Base-by-base conservation (phyloP, 192 early-diverging fungal genomes). In the Gaertneriomyces semiglobifer region DNA sequence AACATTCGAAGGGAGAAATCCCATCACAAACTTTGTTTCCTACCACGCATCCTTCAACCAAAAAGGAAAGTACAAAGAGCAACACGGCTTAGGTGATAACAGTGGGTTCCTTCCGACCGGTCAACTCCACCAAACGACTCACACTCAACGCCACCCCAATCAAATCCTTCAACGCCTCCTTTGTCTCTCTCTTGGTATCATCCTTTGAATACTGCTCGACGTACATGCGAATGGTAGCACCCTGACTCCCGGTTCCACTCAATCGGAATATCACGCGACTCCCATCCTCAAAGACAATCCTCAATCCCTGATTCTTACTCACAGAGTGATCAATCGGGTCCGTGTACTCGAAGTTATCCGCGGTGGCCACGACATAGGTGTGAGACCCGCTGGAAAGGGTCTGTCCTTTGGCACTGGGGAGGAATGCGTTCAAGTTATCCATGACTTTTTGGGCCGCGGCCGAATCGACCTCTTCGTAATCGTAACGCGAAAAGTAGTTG, bases 151-250 rank as follows among this genome's bases (percentile, higher is more conserved):
- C 93, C 51, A 88, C 83, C 58, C 89, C 76, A 72, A 99, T 93
- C 73, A 99, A 77, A 12, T 88, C 90, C 73, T 90, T 84, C 38
- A 99, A 87, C 5, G 93, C 95, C n/a, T 76, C 77, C 72, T 94
- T 92, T 7, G 90, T 88, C 16, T 92, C 89, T 39, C 71, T 60
- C 43, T 77, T 75, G 75, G 84, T 89, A 57, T 90, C 79, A 18
- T 66, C 83, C 43, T 78, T 68, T 18, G 84, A 81, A 73, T 93
- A 94, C 76, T 95, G 91, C 71, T 98, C 96, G 46, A 97, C 92
- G 69, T 98, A 98, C 39, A 98, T 79, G 64, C 96, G 89, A 38
- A 98, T 82, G 54, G 96, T 98, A 0, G 96, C 96, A 19, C 96
- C 96, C 58, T 94, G 90, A 5, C 88, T 90, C 10, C 96, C 96